These are phyloP conservation scores for Talaromyces rugulosus DNA, from an alignment of 2,329 filamentous ascomycete genomes.

Conservation along the genomic window DNA sequence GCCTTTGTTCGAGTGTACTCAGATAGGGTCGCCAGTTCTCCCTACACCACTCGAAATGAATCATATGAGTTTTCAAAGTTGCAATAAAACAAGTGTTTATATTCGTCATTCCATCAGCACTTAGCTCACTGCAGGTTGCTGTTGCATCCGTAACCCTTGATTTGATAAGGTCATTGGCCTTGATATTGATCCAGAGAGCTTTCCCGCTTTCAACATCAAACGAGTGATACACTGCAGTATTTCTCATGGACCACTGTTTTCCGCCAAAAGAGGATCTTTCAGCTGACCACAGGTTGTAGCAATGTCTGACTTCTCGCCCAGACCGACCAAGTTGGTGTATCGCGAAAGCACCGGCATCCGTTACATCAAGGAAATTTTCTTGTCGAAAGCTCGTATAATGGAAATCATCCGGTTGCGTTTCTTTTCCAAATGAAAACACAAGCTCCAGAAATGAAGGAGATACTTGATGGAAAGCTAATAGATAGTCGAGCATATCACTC, in stretches of 20 bases:
- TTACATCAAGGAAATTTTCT: neutral
- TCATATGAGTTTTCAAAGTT: neutral
- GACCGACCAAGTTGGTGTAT: too few species aligned
- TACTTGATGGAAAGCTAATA: slow-evolving; percentile 5
- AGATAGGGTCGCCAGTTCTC: slow-evolving; percentile 6
- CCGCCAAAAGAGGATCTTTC: neutral
- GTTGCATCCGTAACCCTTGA: neutral
- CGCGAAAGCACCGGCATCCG: neutral
- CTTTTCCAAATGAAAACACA: slow-evolving; percentile 2
- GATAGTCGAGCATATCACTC: slow-evolving; percentile 4
- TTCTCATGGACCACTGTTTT: neutral
- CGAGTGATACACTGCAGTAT: slow-evolving; percentile 6
- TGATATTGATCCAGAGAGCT: slow-evolving; percentile 5
- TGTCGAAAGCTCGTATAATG: slow-evolving; percentile 7
- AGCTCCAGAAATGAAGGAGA: slow-evolving; percentile 3
- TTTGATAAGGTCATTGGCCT: slow-evolving; percentile 2
- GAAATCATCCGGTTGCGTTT: slow-evolving; percentile 1
- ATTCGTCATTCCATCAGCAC: too few species aligned
- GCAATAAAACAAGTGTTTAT: neutral
- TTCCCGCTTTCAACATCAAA: slow-evolving; percentile 5
- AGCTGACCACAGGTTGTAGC: too few species aligned
- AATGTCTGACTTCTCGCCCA: too few species aligned
- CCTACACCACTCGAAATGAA: slow-evolving; percentile 7
- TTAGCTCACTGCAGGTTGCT: neutral
- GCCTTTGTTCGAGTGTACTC: neutral